phyloP scores from a whole-genome alignment of 2,329 filamentous ascomycete species.

The Colletotrichum orchidophilum region DNA sequence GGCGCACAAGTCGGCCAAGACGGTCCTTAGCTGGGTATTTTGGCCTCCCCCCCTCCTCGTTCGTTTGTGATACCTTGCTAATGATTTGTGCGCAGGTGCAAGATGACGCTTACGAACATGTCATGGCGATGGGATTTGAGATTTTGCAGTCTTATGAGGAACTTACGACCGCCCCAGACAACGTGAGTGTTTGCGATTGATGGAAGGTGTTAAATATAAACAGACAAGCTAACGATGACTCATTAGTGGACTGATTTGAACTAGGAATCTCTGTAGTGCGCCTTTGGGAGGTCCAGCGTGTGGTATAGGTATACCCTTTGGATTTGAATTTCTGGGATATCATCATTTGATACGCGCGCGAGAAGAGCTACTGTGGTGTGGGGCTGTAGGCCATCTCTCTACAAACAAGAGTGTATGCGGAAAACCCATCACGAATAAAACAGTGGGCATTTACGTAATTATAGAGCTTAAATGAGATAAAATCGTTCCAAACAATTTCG shows the following conservation, averaged over 20 bases:
- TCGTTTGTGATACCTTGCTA: background rate
- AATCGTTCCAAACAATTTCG: background rate
- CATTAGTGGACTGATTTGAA: conserved; percentile 32
- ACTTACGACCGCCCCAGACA: conserved; percentile 71
- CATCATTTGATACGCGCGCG: background rate
- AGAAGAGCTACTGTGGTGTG: background rate
- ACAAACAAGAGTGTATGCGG: background rate
- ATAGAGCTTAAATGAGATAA: background rate
- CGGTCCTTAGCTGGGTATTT: conserved; percentile 81
- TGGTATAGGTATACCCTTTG: conserved; percentile 27
- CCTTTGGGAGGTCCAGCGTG: background rate
- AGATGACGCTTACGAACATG: conserved; percentile 77
- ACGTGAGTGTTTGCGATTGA: conserved; percentile 49
- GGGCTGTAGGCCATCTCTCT: background rate
- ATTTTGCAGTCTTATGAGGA: conserved; percentile 85
- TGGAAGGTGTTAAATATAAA: background rate
- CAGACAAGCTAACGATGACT: background rate
- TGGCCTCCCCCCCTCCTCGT: background rate
- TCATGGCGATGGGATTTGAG: conserved; percentile 83
- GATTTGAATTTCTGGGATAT: background rate
- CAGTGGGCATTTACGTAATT: background rate
- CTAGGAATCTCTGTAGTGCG: background rate
- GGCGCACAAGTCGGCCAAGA: conserved; percentile 76
- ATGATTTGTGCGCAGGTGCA: conserved; percentile 59
- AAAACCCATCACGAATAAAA: background rate